Percentiles rank a stretch among this genome's conserved stretches.
phyloP scores from a whole-genome alignment of 2,329 filamentous ascomycete genomes.

The Colletotrichum spinosum region DNA sequence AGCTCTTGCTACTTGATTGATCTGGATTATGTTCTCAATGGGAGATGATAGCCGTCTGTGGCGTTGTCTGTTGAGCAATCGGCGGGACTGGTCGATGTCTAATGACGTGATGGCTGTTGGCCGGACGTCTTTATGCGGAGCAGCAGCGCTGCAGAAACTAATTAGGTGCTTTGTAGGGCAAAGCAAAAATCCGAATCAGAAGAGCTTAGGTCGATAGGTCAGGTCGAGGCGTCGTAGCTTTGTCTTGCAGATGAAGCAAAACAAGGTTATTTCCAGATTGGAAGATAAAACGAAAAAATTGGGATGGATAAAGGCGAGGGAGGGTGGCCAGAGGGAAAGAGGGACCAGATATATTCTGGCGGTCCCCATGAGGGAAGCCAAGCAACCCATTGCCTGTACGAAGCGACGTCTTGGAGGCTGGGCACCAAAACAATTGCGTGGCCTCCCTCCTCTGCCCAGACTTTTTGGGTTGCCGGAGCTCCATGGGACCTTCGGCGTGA shows the following conservation, averaged over 20 bases:
- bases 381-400: conserved; percentile 24
- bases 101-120: conserved; percentile 26
- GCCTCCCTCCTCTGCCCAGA: conserved; percentile 21
- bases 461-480: conserved; percentile 13
- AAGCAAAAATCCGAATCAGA: no score
- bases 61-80: background rate
- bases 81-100: conserved; percentile 1
- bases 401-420: conserved; percentile 35
- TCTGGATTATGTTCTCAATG: no score
- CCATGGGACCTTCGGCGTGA: conserved; percentile 5
- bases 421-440: conserved; percentile 35
- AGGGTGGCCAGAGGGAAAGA: background rate
- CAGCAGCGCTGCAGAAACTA: no score
- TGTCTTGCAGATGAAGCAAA: background rate
- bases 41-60: background rate
- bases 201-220: no score
- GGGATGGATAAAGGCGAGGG: conserved; percentile 1
- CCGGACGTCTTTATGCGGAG: conserved; percentile 1
- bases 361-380: conserved; percentile 22
- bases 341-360: conserved; percentile 31
- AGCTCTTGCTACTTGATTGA: no score
- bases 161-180: no score
- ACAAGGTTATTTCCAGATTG: conserved; percentile 5
- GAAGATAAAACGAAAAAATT: background rate
- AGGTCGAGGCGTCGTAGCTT: background rate